Percentiles rank a stretch among this genome's conserved stretches.
Conservation (phyloP, 1,284 basidiomycete genomes). For the Gomphus sp. region DNA sequence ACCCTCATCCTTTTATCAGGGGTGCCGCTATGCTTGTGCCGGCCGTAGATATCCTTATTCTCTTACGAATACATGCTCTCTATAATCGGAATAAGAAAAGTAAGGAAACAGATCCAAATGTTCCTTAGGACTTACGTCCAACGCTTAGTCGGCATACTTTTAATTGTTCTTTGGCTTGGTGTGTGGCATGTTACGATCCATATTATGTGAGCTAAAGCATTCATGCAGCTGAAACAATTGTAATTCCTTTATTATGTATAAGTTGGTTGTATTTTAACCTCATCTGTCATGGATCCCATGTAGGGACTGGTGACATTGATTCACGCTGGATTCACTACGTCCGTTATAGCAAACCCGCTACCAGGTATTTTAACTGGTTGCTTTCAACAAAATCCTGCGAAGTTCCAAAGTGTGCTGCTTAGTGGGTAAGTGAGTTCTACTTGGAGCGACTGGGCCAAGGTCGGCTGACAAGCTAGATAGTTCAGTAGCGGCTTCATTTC, state of each 20-base stretch:
- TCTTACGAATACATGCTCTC: constrained; percentile 6
- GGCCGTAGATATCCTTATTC: constrained; percentile 1
- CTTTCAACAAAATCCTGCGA: neutral
- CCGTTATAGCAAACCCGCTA: no score
- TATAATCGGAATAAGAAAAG: neutral
- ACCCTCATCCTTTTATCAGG: neutral
- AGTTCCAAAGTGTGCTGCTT: neutral
- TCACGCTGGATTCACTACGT: neutral
- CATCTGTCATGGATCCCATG: neutral
- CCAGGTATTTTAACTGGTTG: constrained; percentile 7
- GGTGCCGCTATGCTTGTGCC: constrained; percentile 1
- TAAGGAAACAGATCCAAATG: neutral
- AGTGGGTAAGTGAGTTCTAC: neutral
- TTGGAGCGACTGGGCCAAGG: neutral
- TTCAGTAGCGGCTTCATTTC: neutral
- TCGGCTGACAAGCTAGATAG: neutral
- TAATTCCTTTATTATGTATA: neutral
- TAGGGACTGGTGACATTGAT: neutral
- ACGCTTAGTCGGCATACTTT: neutral
- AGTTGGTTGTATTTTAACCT: neutral
- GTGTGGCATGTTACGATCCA: neutral
- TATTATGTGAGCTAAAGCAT: neutral
- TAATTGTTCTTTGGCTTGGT: constrained; percentile 6
- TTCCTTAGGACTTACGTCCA: neutral
- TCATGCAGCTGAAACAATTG: neutral